Base-by-base conservation (phyloP, 352 stramenopile species). In the Saprolegnia parasitica region DNA sequence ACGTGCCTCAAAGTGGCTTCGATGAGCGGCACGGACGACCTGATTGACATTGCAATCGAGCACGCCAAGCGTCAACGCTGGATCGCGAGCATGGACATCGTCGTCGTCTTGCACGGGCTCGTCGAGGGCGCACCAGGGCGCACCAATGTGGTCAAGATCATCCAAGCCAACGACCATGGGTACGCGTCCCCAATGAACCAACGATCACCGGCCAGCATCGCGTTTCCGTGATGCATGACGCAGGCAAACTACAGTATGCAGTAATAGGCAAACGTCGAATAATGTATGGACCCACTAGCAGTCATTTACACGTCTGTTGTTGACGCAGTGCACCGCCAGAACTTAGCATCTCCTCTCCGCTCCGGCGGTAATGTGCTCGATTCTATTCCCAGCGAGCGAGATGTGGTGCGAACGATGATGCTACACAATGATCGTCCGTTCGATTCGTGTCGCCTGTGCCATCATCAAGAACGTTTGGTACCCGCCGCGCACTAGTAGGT, bases 121-220 rank as follows among this genome's bases (percentile, higher is more conserved):
- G 87, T 88, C 56, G 91, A 97, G 71, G 81, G 78, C 24, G 80
- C 90, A 47, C 79, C 89, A 9, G 87, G 84, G 13, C 77, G 85
- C 24, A 94, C 88, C 29, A 97, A 96, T 67, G 89, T 96, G 54
- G 81, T 98, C 35, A 95, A 95, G 52, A 90, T 98, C 35, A 90
- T 95, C 54, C 77, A 94, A 71, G 84, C 84, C 5, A 81, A 86
- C 67, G 78, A 83, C 26, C 67, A 81, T 37, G 82, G 79, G 16
- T 93, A 52, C 32, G 11, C 47, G 6, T 72, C 40, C 21, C 63
- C 63, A 15, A 49, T 55, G 42, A 35, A 49, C 35, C 56, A 63
- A 5, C 6, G 20, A 8, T n/a, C 49, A 4, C 16, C 49, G 15
- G 16, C 5, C 20, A 56, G 10, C 4, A 4, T 23, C 11, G 23